These are phyloP conservation scores for Blastobotrys chiropterorum DNA, from an alignment of 805 yeast genomes.

Conservation along the genomic window DNA sequence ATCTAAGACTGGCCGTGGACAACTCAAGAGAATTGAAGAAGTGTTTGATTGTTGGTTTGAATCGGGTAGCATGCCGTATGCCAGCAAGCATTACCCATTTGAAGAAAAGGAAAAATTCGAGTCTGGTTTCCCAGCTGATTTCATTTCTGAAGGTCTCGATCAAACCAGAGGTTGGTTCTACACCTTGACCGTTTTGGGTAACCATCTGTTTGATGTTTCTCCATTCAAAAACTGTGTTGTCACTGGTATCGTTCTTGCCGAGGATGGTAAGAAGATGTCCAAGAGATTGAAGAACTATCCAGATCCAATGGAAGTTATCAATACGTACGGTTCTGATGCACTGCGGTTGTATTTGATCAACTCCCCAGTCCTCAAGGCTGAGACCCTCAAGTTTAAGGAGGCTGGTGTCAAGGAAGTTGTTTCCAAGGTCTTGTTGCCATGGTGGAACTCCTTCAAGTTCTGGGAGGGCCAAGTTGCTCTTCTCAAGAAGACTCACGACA, in stretches of 20 bases:
- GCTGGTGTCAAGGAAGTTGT: constrained; percentile 99
- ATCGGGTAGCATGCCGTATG: constrained; percentile 98
- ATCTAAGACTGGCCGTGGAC: constrained; percentile 82
- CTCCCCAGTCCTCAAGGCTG: constrained; percentile 96
- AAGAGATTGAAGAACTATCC: constrained; percentile 97
- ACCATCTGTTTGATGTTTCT: constrained; percentile 84
- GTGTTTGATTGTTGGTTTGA: constrained; percentile 99
- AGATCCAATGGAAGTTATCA: constrained; percentile 77
- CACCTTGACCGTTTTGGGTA: constrained; percentile 91
- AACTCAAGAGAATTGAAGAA: constrained; percentile 84
- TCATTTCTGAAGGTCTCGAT: constrained; percentile 97
- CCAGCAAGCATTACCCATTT: constrained; percentile 94
- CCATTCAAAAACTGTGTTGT: constrained; percentile 96
- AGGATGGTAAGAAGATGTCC: constrained; percentile 99
- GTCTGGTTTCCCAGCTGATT: constrained; percentile 86
- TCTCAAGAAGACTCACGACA: constrained; percentile 64
- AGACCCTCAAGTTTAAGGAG: constrained; percentile 92
- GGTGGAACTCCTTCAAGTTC: constrained; percentile 98
- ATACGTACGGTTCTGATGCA: constrained; percentile 96
- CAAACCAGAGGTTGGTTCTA: constrained; percentile 99
- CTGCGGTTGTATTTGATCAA: constrained; percentile 91
- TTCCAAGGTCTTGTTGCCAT: constrained; percentile 90
- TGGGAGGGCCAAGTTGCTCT: constrained; percentile 90
- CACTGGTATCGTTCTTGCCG: constrained; percentile 91
- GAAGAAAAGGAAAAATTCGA: constrained; percentile 69